Percentiles rank a stretch among this genome's conserved stretches.
phyloP scores from a whole-genome alignment of 2,329 filamentous ascomycete genomes.

The Penicillium sp. region DNA sequence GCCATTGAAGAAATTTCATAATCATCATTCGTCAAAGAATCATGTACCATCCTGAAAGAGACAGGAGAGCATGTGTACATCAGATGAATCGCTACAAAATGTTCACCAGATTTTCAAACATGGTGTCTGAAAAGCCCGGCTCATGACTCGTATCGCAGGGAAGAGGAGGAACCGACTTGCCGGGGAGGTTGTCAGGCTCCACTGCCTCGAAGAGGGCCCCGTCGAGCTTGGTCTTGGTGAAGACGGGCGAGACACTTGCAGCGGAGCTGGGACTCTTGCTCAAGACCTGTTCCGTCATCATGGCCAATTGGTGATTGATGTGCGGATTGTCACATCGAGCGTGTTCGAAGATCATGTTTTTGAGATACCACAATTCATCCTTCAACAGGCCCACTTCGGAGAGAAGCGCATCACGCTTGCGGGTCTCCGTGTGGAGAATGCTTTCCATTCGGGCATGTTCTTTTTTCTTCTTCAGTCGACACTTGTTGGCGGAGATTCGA shows the following conservation, averaged over 20 bases:
- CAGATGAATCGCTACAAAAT: too few relatives aligned
- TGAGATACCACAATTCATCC: conserved; percentile 18
- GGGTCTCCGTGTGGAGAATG: conserved; percentile 10
- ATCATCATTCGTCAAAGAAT: too few relatives aligned
- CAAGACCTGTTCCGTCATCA: conserved; percentile 11
- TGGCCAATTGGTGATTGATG: conserved; percentile 16
- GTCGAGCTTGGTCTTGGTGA: conserved; percentile 12
- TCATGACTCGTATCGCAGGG: too few relatives aligned
- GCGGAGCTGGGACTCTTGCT: background rate
- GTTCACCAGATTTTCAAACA: conserved; percentile 10
- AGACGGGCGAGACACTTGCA: conserved; percentile 6
- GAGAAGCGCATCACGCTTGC: conserved; percentile 14
- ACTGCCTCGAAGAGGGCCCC: background rate
- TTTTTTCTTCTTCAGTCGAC: conserved; percentile 17
- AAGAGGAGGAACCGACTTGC: too few relatives aligned
- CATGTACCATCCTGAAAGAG: too few relatives aligned
- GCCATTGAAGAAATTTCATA: too few relatives aligned
- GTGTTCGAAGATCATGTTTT: conserved; percentile 19
- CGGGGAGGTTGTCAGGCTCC: too few relatives aligned
- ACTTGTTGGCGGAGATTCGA: conserved; percentile 21
- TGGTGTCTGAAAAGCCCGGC: conserved; percentile 1
- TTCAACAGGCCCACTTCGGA: conserved; percentile 12
- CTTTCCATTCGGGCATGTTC: conserved; percentile 17
- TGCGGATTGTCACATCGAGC: conserved; percentile 14
- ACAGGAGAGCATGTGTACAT: too few relatives aligned